Evolutionary conservation across 768 basidiomycete genomes (phyloP), one percentile per base, ranked within the genome.

Genomic region (Boletus rubroflammeus): DNA sequence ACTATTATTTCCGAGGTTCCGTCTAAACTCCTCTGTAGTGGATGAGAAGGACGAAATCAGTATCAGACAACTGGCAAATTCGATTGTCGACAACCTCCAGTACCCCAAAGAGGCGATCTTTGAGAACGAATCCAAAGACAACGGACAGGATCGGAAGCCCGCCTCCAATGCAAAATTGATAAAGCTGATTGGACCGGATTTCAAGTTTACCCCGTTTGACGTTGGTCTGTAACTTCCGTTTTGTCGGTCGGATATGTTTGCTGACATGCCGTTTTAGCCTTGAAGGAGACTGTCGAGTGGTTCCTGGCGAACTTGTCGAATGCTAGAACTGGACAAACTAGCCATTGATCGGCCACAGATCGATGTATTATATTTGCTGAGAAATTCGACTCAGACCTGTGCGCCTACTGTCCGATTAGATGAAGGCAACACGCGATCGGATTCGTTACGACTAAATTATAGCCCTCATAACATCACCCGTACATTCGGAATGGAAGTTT

Each of bases 71-170:
- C 86, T 97, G 21, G 88, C 92, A 5, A 89, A 95, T 66, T 83
- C 91, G n/a, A 90, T 98, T 64, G 93, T 93, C 61, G 84, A 84
- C 56, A 86, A 87, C 13, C 76, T 97, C 40, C 82, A 81, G 40
- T 94, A 93, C 75, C 59, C 86, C 53, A 89, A 90, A 54, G 79
- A 88, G 48, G 93, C 92, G 63, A 71, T 7, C 25, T 97, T 94
- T 70, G 93, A 97, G 72, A 82, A 72, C 53, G 61, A 70, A 50
- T 13, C 54, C 35, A 60, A 83, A 49, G 84, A 94, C 9, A 96
- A 98, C 64, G 94, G 96, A 1, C 95, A 98, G 71, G 95, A 86
- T 81, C 86, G 94, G 61, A 98, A 98, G 74, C 94, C 95, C 0
- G 95, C 95, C 17, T 93, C 92, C 35, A 98, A 98, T 73, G 84